Base-by-base conservation (phyloP, 2,329 filamentous ascomycete genomes). In the Penicillium crustosum region DNA sequence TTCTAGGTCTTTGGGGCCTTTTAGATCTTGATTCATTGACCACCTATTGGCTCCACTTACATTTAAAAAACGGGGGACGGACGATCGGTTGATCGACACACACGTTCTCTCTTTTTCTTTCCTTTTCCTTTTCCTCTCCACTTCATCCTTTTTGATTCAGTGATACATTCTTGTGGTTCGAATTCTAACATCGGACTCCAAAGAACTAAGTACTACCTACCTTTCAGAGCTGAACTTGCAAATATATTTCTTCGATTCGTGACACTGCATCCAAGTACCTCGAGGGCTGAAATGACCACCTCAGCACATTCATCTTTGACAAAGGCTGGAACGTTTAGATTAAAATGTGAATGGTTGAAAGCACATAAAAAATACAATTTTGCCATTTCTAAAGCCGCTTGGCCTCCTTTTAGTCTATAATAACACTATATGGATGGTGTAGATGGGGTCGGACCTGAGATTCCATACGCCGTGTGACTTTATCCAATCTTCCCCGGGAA, bases 381-480 rank as follows among this genome's bases (percentile, higher is more conserved):
- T 17, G 5, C 17, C 6, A 12, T 10, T 21, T 21, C 8, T 1
- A 21, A 19, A 45, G 6, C 15, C 39, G 7, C 15, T 12, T n/a
- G 21, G 29, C 12, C 27, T 12, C 19, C 1, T 19, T 35, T 53
- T 25, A 7, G 29, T 45, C 39, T 1, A 10, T 12, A 44, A 19
- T 17, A 8, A 33, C 9, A 10, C 13, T 9, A 15, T 9, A 52
- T 33, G 4, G n/a, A 43, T 43, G 19, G n/a, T n/a, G 17, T 21
- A 27, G 23, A 35, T 15, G 21, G 29, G 29, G 17, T 27, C 36
- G 21, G 25, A n/a, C 27, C 19, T 49, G 42, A 15, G 19, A 25
- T 38, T 17, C 21, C 8, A 49, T 55, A 41, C 17, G 19, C 31
- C 9, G 60, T 64, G 57, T 61, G 38, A 66, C 62, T 63, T 50